Conservation (phyloP, 2,329 filamentous ascomycete genomes). For the Fusarium tricinctum region DNA sequence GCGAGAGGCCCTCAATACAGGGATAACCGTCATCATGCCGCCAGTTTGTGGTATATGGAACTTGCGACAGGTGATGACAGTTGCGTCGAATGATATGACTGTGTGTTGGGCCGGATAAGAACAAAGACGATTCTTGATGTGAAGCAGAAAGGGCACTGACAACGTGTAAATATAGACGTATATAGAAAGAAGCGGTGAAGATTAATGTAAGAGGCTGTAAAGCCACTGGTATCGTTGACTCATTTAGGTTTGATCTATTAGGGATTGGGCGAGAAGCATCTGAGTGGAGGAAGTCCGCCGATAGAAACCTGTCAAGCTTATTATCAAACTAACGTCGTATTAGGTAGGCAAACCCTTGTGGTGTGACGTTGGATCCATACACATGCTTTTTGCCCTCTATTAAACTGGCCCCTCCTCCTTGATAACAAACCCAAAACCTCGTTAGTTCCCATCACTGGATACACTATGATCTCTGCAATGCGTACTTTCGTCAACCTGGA, state of each 20-base stretch:
- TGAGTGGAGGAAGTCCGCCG: neutral
- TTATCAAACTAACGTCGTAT: neutral
- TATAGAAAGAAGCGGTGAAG: neutral
- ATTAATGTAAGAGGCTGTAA: neutral
- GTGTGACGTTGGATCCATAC: neutral
- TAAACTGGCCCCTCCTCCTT: neutral
- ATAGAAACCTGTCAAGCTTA: neutral
- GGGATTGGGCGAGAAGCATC: neutral
- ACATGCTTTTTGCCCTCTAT: neutral
- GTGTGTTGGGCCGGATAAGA: neutral
- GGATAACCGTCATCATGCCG: neutral
- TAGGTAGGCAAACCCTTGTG: neutral
- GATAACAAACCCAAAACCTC: neutral
- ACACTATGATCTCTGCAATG: neutral
- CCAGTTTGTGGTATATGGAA: neutral
- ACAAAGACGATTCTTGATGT: neutral
- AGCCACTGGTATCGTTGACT: neutral
- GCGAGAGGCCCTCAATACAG: neutral
- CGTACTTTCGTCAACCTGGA: neutral
- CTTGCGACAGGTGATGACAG: neutral
- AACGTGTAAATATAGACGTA: neutral
- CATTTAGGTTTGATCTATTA: neutral
- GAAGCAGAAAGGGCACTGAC: neutral
- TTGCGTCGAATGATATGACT: neutral
- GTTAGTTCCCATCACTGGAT: neutral